Percentiles rank a stretch among this genome's conserved stretches.
Evolutionary conservation across 345 rosid genomes (phyloP).

Genomic region (Murraya paniculata): DNA sequence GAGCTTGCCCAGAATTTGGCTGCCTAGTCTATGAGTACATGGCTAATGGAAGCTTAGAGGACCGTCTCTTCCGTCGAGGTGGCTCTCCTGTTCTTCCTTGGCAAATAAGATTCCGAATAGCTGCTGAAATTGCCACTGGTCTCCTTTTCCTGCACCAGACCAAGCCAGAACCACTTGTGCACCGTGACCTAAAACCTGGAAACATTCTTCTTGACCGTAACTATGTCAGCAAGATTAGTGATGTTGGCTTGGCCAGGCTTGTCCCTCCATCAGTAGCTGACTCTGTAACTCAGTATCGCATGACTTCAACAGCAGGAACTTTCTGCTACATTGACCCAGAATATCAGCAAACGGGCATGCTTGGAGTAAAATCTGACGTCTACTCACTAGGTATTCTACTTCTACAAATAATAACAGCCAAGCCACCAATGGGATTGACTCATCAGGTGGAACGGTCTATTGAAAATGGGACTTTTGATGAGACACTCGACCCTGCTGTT

Average conservation of each 20-base stretch:
- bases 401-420: slow-evolving; percentile 80
- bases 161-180: slow-evolving; percentile 94
- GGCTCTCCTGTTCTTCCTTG: slow-evolving; percentile 61
- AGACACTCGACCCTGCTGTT: slow-evolving; percentile 53
- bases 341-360: slow-evolving; percentile 90
- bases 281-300: slow-evolving; percentile 65
- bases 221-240: slow-evolving; percentile 88
- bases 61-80: slow-evolving; percentile 54
- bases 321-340: slow-evolving; percentile 95
- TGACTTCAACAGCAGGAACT: slow-evolving; percentile 95
- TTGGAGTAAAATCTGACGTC: slow-evolving; percentile 77
- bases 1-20: slow-evolving; percentile 87
- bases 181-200: slow-evolving; percentile 88
- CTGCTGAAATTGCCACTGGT: slow-evolving; percentile 81
- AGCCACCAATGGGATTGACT: slow-evolving; percentile 86
- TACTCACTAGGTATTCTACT: slow-evolving; percentile 82
- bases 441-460: slow-evolving; percentile 62
- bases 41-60: slow-evolving; percentile 94
- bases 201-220: slow-evolving; percentile 79
- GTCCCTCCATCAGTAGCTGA: slow-evolving; percentile 80
- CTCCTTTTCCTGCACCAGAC: slow-evolving; percentile 89
- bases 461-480: slow-evolving; percentile 49
- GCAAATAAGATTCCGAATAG: slow-evolving; percentile 68
- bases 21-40: slow-evolving; percentile 87
- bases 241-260: slow-evolving; percentile 89